Base-by-base conservation (phyloP, 1,284 basidiomycete species). In the Cryptococcus sp. region DNA sequence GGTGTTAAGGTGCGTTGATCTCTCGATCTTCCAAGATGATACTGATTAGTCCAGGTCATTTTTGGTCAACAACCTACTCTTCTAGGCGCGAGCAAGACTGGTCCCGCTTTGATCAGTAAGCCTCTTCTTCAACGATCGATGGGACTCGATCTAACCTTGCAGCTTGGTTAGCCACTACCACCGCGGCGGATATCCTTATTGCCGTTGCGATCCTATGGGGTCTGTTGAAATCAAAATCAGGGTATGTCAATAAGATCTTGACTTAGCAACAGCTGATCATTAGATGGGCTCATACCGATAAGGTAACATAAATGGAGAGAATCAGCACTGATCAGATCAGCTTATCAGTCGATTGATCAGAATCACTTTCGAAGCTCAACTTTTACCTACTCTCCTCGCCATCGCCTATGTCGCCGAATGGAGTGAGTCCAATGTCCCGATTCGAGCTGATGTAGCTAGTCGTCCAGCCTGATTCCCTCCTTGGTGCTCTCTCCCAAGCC, bases 111-210 rank as follows among this genome's bases (percentile, higher is more conserved):
- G 4, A 65, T 65, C 55, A 62, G 62, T 61, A 31, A 53, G 61
- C 50, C 23, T 23, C 23, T 23, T 23, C 23, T 23, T 23, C 23
- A 23, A 23, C 34, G 31, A 45, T 41, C 38, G 38, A 41, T 7
- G 7, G 41, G 32, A 43, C 46, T 33, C 23, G 23, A 23, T 23
- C 23, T 23, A 23, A 10, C n/a, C 52, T 13, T 49, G 4, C 55
- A 59, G 60, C 60, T 14, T 68, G 66, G 66, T 53, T 59, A 2
- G 42, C 63, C 3, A 36, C 47, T 8, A 60, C 54, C 35, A 62
- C 61, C 35, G 59, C 60, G 4, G 63, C 66, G 30, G 68, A 72
- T 46, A 45, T 67, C 11, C 41, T 69, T 38, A 69, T 70, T 45
- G 65, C 68, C 15, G 52, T 15, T 7, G 54, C 45, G 13, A 67